phyloP scores from a whole-genome alignment of 345 rosid genomes.

The Linum tenue region DNA sequence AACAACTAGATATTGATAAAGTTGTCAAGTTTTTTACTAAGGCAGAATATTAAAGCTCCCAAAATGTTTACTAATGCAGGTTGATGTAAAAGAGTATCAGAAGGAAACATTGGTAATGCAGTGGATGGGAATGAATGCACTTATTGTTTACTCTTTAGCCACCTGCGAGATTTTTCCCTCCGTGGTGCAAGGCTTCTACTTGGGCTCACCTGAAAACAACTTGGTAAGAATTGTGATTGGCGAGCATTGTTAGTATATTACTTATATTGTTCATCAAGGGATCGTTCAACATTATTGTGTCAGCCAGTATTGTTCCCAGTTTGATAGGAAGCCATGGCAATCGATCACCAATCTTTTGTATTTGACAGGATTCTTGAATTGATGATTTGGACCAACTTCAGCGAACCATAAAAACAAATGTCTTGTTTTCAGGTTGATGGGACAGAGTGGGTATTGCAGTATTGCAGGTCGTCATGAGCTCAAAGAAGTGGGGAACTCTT shows the following conservation, averaged over 20 bases:
- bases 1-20: no score
- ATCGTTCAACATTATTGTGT: background rate
- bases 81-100: constrained; percentile 34
- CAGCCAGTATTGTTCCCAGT: background rate
- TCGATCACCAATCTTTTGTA: no score
- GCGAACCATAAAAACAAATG: background rate
- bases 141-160: constrained; percentile 41
- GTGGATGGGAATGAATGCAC: constrained; percentile 63
- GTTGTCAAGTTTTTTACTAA: no score
- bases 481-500: constrained; percentile 40
- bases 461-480: constrained; percentile 29
- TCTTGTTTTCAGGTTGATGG: constrained; percentile 34
- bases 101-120: constrained; percentile 31
- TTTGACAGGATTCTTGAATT: background rate
- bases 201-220: constrained; percentile 47
- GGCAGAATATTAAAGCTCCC: no score
- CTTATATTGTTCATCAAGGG: background rate
- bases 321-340: background rate
- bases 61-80: constrained; percentile 28
- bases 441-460: constrained; percentile 26
- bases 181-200: constrained; percentile 46
- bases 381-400: background rate
- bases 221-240: constrained; percentile 23
- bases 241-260: background rate
- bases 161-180: constrained; percentile 45